Conservation (phyloP, 2,329 filamentous ascomycete species). For the Phaeophleospora eucalypticola region DNA sequence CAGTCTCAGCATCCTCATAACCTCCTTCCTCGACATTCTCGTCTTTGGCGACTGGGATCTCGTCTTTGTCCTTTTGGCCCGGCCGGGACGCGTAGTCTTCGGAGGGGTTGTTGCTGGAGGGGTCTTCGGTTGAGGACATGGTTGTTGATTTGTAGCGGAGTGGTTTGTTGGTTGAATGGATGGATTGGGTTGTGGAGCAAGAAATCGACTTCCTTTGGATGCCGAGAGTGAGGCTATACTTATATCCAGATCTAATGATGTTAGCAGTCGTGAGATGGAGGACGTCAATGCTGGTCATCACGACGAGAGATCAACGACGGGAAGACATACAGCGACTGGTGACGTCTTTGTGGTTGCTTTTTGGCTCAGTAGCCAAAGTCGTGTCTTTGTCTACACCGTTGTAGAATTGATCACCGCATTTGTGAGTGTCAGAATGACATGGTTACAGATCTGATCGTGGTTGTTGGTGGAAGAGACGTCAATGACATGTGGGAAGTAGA, state of each 20-base stretch:
- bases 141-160: background rate
- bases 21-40: constrained; percentile 44
- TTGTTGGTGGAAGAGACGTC: constrained; percentile 9
- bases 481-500: constrained; percentile 18
- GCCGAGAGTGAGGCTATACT: too few relatives aligned
- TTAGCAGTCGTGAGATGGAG: too few relatives aligned
- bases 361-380: too few relatives aligned
- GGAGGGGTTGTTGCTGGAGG: constrained; percentile 35
- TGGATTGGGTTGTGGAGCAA: too few relatives aligned
- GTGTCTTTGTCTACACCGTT: too few relatives aligned
- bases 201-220: too few relatives aligned
- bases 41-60: constrained; percentile 47
- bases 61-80: constrained; percentile 43
- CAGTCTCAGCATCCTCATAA: constrained; percentile 40
- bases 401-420: background rate
- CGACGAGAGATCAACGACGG: too few relatives aligned
- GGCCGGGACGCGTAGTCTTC: constrained; percentile 47
- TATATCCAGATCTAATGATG: too few relatives aligned
- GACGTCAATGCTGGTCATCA: too few relatives aligned
- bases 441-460: background rate
- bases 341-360: too few relatives aligned
- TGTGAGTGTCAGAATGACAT: background rate
- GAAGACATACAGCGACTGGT: too few relatives aligned
- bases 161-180: background rate
- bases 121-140: constrained; percentile 22